Conservation (phyloP, 2,329 filamentous ascomycete genomes). For the Blastomyces emzantsi region DNA sequence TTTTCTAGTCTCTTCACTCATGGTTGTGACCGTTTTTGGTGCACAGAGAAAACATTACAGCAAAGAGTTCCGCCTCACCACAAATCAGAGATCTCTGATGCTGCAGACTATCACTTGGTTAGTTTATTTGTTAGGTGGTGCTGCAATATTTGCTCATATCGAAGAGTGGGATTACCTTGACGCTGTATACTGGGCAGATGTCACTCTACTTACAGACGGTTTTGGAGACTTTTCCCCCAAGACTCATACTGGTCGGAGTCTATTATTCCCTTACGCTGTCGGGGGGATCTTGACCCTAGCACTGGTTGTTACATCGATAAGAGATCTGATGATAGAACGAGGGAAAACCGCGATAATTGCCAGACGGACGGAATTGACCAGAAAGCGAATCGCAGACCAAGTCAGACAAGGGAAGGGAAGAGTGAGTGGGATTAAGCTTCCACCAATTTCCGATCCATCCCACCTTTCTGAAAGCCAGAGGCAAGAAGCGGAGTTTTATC, state of each 20-base stretch:
- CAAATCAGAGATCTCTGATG: constrained; percentile 47
- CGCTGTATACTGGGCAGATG: constrained; percentile 29
- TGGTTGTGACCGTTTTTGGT: constrained; percentile 49
- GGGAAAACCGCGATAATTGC: constrained; percentile 31
- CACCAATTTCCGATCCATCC: constrained; percentile 10
- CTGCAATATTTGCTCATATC: constrained; percentile 31
- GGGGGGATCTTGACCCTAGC: constrained; percentile 30
- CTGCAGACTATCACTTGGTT: constrained; percentile 36
- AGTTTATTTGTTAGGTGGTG: constrained; percentile 33
- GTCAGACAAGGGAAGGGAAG: constrained; percentile 17
- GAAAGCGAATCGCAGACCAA: constrained; percentile 24
- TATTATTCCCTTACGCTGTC: constrained; percentile 30
- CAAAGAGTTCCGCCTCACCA: constrained; percentile 49
- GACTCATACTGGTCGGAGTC: constrained; percentile 27
- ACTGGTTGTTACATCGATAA: constrained; percentile 29
- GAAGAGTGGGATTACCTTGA: constrained; percentile 30
- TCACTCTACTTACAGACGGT: constrained; percentile 30
- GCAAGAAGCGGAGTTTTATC: constrained; percentile 32
- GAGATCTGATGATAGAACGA: constrained; percentile 31
- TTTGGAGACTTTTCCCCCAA: constrained; percentile 26
- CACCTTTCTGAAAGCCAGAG: constrained; percentile 20
- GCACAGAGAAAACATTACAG: constrained; percentile 46
- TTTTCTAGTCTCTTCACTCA: constrained; percentile 46
- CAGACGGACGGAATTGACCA: constrained; percentile 28
- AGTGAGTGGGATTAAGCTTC: constrained; percentile 8